Evolutionary conservation across 768 basidiomycete genomes (phyloP).

Genomic region (Exsudoporus frostii): DNA sequence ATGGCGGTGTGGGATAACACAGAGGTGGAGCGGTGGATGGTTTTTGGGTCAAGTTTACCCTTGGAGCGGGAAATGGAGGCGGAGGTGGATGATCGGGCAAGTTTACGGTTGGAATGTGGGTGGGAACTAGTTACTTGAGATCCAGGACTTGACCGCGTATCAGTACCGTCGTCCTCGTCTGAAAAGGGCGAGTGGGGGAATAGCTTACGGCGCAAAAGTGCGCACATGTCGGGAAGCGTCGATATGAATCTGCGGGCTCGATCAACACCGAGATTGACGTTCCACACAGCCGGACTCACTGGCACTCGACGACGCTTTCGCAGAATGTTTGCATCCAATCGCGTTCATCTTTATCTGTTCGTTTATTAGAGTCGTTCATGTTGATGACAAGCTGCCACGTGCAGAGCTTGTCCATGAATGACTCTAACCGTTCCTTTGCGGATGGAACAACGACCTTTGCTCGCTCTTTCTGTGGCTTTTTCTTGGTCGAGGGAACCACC

Average conservation of each 20-base stretch:
- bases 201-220: constrained; percentile 61
- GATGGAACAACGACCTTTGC: constrained; percentile 23
- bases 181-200: constrained; percentile 64
- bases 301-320: constrained; percentile 60
- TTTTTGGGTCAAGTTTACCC: constrained; percentile 3
- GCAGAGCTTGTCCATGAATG: constrained; percentile 75
- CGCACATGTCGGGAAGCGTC: constrained; percentile 49
- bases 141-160: constrained; percentile 8
- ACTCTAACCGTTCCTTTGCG: constrained; percentile 56
- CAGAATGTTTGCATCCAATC: constrained; percentile 80
- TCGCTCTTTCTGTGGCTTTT: constrained; percentile 23
- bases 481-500: constrained; percentile 30
- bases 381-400: constrained; percentile 64
- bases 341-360: constrained; percentile 30
- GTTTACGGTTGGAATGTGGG: constrained; percentile 12
- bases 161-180: constrained; percentile 35
- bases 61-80: constrained; percentile 9
- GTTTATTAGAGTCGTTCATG: constrained; percentile 36
- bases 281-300: constrained; percentile 39
- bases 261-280: neutral
- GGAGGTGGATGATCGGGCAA: constrained; percentile 10
- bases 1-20: constrained; percentile 14
- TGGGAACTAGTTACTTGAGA: constrained; percentile 2
- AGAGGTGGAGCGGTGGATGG: constrained; percentile 26
- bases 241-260: constrained; percentile 48